Base-by-base conservation (phyloP, 108 stramenopile species). In the Nannochloropsis gaditana region DNA sequence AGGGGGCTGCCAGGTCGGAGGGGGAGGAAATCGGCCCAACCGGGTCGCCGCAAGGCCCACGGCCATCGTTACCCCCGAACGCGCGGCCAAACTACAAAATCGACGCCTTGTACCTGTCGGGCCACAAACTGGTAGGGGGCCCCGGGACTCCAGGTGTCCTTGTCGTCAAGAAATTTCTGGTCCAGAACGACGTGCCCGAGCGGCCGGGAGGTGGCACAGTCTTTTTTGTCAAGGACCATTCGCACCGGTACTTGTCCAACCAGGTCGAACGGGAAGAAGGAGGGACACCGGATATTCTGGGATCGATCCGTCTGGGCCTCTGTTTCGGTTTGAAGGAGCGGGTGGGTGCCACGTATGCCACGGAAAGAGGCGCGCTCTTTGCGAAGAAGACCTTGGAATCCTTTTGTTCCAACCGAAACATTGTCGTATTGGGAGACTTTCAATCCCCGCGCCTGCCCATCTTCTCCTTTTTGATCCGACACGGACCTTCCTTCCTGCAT, bases 181-280 rank as follows among this genome's bases (percentile, higher is more conserved):
- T 91, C 0, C 10, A 83, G 44, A 86, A 87, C 43, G 45, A 59
- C 3, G 80, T 85, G 21, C 90, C 90, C 9, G 42, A 73, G 31
- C n/a, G 41, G 9, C 86, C 87, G 1, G 91, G 90, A 9, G 99
- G 99, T n/a, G 99, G 99, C 43, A 98, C 98, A 1, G 97, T 98
- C 10, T 97, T 97, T 88, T 98, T 96, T 89, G 97, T 98, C 59
- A 96, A 96, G 11, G 84, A 94, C 79, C 82, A 89, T 79, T 91
- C 93, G 84, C 98, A 98, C 90, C 92, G 96, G 44, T 99, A 96
- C 86, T 85, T 95, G 79, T 93, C 94, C 81, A 95, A 99, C 91
- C 94, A 94, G 42, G 94, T 96, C 10, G 97, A 98, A 87, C 88
- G 99, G 81, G 97, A 97, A 87, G 99, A 99, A 91, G 99, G 96